Percentiles rank a stretch among this genome's conserved stretches.
These are phyloP conservation scores for Priceomyces carsonii DNA, from an alignment of 805 yeast species.

Conservation along the genomic window DNA sequence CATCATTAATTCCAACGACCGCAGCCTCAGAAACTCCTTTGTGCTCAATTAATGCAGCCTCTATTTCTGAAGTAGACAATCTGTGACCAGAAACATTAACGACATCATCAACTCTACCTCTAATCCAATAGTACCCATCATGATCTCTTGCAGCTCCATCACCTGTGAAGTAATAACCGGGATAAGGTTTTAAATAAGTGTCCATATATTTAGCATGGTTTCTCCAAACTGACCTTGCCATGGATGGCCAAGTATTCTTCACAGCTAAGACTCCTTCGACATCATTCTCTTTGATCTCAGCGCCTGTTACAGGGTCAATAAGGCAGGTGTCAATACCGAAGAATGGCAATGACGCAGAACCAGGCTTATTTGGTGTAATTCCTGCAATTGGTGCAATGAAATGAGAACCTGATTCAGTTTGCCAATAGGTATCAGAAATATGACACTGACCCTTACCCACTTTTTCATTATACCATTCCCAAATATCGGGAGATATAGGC, in stretches of 20 bases:
- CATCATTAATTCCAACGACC: slow-evolving; percentile 81
- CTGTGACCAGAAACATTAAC: slow-evolving; percentile 87
- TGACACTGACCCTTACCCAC: slow-evolving; percentile 72
- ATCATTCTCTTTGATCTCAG: slow-evolving; percentile 64
- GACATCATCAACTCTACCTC: slow-evolving; percentile 87
- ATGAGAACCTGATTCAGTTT: slow-evolving; percentile 84
- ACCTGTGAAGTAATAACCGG: slow-evolving; percentile 82
- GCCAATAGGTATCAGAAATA: slow-evolving; percentile 86
- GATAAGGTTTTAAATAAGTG: slow-evolving; percentile 81
- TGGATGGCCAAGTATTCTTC: slow-evolving; percentile 78
- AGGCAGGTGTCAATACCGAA: slow-evolving; percentile 77
- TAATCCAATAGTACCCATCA: slow-evolving; percentile 83
- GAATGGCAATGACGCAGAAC: slow-evolving; percentile 82
- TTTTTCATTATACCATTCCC: slow-evolving; percentile 82
- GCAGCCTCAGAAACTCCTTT: slow-evolving; percentile 73
- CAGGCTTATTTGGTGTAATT: slow-evolving; percentile 79
- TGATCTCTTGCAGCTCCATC: slow-evolving; percentile 88
- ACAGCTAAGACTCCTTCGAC: slow-evolving; percentile 82
- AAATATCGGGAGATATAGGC: slow-evolving; percentile 81
- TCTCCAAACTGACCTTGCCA: slow-evolving; percentile 80
- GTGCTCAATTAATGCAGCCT: slow-evolving; percentile 78
- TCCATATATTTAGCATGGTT: slow-evolving; percentile 75
- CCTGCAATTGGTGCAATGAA: slow-evolving; percentile 75
- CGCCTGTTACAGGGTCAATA: slow-evolving; percentile 73
- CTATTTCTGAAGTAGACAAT: slow-evolving; percentile 86